These are phyloP conservation scores for Fusarium phyllophilum DNA, from an alignment of 2,329 filamentous ascomycete genomes.

Conservation along the genomic window DNA sequence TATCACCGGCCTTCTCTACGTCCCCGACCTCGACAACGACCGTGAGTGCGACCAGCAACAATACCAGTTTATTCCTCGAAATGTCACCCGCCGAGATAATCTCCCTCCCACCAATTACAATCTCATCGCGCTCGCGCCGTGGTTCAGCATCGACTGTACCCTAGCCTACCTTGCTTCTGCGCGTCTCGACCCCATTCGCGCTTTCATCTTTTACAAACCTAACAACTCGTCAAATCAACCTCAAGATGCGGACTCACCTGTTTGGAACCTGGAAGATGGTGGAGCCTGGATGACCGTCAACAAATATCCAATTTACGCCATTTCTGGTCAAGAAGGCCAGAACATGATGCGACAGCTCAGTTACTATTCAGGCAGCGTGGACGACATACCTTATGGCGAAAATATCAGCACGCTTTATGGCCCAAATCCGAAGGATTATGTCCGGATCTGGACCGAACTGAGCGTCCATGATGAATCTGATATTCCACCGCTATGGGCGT, in stretches of 20 bases:
- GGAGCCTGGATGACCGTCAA: slow-evolving; percentile 77
- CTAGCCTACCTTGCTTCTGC: slow-evolving; percentile 74
- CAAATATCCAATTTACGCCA: slow-evolving; percentile 83
- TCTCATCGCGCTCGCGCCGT: slow-evolving; percentile 85
- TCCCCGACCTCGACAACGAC: slow-evolving; percentile 72
- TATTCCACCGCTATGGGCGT: slow-evolving; percentile 84
- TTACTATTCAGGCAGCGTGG: slow-evolving; percentile 81
- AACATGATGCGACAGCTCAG: slow-evolving; percentile 77
- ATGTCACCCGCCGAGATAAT: slow-evolving; percentile 78
- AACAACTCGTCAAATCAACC: slow-evolving; percentile 68
- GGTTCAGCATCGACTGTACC: slow-evolving; percentile 80
- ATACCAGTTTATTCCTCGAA: slow-evolving; percentile 73
- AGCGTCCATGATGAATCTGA: slow-evolving; percentile 57
- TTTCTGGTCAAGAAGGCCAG: slow-evolving; percentile 74
- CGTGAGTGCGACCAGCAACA: slow-evolving; percentile 73
- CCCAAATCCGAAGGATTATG: slow-evolving; percentile 66
- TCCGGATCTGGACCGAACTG: slow-evolving; percentile 69
- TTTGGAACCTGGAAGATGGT: slow-evolving; percentile 77
- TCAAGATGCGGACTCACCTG: slow-evolving; percentile 69
- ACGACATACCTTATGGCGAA: slow-evolving; percentile 66
- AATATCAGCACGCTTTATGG: slow-evolving; percentile 66
- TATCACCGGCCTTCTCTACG: slow-evolving; percentile 84
- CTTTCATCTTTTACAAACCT: slow-evolving; percentile 71
- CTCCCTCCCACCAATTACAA: slow-evolving; percentile 76
- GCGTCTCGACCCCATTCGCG: slow-evolving; percentile 67